Evolutionary conservation across 208 protist species (phyloP), one percentile per base, ranked within the genome.

Genomic region (Leptomonas pyrrhocoris): DNA sequence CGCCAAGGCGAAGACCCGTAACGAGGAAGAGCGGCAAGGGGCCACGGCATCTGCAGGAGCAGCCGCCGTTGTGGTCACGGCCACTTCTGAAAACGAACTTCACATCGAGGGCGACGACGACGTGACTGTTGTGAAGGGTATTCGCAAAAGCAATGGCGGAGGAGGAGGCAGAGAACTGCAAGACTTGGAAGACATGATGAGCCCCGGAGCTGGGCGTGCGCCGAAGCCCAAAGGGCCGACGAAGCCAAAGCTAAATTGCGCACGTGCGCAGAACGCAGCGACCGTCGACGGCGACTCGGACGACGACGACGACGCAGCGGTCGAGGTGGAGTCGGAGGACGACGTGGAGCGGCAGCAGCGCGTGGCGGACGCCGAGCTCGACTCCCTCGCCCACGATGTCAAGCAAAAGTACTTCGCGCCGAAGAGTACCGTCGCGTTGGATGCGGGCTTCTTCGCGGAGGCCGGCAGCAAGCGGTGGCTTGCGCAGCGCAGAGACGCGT

Each of bases 361-460:
- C n/a, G 85, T 88, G 73, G 74, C 49, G 25, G 88, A 93, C 57
- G 73, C 64, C 49, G 80, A 81, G 68, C 79, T 84, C 38, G 80
- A 81, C 25, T 55, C 62, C 7, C 77, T 73, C 15, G 76, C 77
- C 12, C 77, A 84, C 11, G 55, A 84, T 27, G 67, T 83, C 11
- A 72, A 81, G 40, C 65, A 84, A 30, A 56, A 57, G 46, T 97
- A 93, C 77, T 95, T 97, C 65, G 59, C 84, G 0, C 79, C 92
- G 13, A 86, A 85, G 36, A 94, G 70, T 68, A 85, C 58, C 13
- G 71, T 62, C 27, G n/a, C 58, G n/a, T 56, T 97, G 13, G 90
- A 95, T 60, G 70, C 72, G 7, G 76, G 58, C n/a, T 97, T 97
- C 67, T 94, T 97, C 61, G 62, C 66, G 13, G 57, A 57, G 34